phyloP scores from a whole-genome alignment of 805 yeast genomes.

The Candida dajiaensis region DNA sequence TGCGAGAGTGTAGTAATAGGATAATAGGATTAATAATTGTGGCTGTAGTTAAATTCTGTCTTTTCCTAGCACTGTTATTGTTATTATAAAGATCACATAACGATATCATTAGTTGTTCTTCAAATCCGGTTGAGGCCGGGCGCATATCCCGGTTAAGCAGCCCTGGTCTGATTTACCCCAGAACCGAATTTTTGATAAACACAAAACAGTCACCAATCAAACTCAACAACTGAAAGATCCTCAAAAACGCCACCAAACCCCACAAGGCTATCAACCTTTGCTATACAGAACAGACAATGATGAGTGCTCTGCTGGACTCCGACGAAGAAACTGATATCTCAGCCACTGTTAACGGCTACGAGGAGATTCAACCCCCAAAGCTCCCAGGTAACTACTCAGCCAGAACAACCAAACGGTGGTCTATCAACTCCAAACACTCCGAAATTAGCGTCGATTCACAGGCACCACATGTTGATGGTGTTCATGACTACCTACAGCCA shows the following conservation, averaged over 20 bases:
- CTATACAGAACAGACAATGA: slow-evolving; percentile 2
- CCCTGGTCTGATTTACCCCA: slow-evolving; percentile 1
- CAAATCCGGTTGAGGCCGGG: too few relatives aligned
- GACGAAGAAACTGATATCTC: slow-evolving; percentile 25
- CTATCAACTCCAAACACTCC: slow-evolving; percentile 15
- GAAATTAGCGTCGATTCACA: slow-evolving; percentile 9
- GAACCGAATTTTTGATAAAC: not conserved
- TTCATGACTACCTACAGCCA: slow-evolving; percentile 57
- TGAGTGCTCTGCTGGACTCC: slow-evolving; percentile 27
- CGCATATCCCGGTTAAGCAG: not conserved
- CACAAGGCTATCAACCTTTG: not conserved
- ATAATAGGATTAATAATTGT: not conserved
- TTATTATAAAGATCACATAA: too few relatives aligned
- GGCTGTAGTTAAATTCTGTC: not conserved
- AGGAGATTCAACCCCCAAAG: slow-evolving; percentile 35
- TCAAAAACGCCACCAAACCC: not conserved
- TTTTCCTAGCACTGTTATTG: too few relatives aligned
- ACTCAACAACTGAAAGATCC: not conserved
- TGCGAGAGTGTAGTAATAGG: not conserved
- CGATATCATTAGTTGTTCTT: too few relatives aligned
- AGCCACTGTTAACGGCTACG: slow-evolving; percentile 19
- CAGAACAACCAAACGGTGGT: slow-evolving; percentile 48
- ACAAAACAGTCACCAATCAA: not conserved
- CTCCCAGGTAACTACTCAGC: slow-evolving; percentile 50
- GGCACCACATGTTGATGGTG: slow-evolving; percentile 42